These are phyloP conservation scores for Cystobasidium tubakii DNA, from an alignment of 768 basidiomycete species.

Conservation along the genomic window DNA sequence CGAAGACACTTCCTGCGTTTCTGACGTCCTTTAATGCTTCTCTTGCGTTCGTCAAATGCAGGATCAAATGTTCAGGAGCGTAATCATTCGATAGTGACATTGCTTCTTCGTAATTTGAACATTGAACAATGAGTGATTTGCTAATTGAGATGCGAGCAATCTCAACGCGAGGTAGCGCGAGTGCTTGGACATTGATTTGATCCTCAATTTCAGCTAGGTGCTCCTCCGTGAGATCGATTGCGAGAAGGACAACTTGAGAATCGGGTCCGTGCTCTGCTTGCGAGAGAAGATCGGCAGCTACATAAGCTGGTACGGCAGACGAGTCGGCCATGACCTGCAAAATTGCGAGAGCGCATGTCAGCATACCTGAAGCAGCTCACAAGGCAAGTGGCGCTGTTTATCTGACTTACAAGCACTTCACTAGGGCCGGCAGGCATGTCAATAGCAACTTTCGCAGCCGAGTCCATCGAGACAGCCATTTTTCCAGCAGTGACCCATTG, in stretches of 20 bases:
- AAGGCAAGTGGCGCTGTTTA: too few relatives aligned
- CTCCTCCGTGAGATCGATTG: conserved; percentile 62
- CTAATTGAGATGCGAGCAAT: conserved; percentile 82
- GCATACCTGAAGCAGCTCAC: too few relatives aligned
- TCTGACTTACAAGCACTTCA: conserved; percentile 76
- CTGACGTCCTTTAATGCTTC: conserved; percentile 62
- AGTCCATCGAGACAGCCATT: conserved; percentile 98
- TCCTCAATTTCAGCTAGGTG: conserved; percentile 66
- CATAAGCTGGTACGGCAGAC: conserved; percentile 76
- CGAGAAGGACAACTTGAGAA: conserved; percentile 92
- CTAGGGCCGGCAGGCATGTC: conserved; percentile 99
- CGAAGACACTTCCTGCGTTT: conserved; percentile 94
- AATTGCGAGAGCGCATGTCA: conserved; percentile 14
- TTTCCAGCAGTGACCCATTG: conserved; percentile 99
- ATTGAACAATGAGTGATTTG: conserved; percentile 82
- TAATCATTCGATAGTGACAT: conserved; percentile 91
- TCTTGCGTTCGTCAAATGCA: conserved; percentile 73
- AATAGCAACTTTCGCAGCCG: conserved; percentile 88
- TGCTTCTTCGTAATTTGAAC: conserved; percentile 64
- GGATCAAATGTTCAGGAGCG: conserved; percentile 92
- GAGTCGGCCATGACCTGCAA: conserved; percentile 84
- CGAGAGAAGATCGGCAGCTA: conserved; percentile 91
- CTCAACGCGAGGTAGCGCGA: conserved; percentile 74
- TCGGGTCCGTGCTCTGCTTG: conserved; percentile 98
- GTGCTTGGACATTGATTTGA: conserved; percentile 81